Percentiles rank a stretch among this genome's conserved stretches.
phyloP scores from a whole-genome alignment of 164 flowering plant genomes.

The Umbilicus rupestris region DNA sequence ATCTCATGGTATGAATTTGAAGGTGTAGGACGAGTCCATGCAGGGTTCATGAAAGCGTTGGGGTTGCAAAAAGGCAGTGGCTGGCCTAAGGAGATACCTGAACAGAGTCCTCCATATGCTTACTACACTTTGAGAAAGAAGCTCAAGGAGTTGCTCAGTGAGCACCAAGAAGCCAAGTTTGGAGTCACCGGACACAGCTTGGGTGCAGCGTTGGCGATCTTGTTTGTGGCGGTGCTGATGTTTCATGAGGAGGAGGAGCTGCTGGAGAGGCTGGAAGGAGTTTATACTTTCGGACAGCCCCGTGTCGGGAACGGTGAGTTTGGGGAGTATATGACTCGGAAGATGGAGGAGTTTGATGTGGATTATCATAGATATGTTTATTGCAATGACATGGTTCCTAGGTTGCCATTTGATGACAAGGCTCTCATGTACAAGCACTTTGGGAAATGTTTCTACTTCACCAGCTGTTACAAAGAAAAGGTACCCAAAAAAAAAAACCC shows the following conservation, averaged over 20 bases:
- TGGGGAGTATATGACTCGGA: conserved; percentile 48
- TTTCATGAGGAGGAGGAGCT: conserved; percentile 46
- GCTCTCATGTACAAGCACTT: conserved; percentile 58
- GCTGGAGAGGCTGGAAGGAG: conserved; percentile 53
- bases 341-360: conserved; percentile 23
- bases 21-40: conserved; percentile 38
- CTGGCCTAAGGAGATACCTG: conserved; percentile 45
- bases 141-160: conserved; percentile 25
- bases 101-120: conserved; percentile 20
- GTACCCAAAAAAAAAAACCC: conserved; percentile 20
- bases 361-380: conserved; percentile 61
- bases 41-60: conserved; percentile 62
- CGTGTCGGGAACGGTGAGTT: conserved; percentile 59
- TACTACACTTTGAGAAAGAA: conserved; percentile 52
- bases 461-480: conserved; percentile 60
- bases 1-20: conserved; percentile 49
- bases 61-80: conserved; percentile 38
- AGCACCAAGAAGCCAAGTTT: conserved; percentile 37
- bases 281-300: conserved; percentile 85
- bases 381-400: conserved; percentile 67
- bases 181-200: conserved; percentile 79
- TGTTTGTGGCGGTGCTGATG: conserved; percentile 39
- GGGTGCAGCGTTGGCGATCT: conserved; percentile 72
- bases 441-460: conserved; percentile 48
- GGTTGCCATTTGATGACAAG: conserved; percentile 62